phyloP scores from a whole-genome alignment of 2,329 filamentous ascomycete species.

The Fusarium clavum region DNA sequence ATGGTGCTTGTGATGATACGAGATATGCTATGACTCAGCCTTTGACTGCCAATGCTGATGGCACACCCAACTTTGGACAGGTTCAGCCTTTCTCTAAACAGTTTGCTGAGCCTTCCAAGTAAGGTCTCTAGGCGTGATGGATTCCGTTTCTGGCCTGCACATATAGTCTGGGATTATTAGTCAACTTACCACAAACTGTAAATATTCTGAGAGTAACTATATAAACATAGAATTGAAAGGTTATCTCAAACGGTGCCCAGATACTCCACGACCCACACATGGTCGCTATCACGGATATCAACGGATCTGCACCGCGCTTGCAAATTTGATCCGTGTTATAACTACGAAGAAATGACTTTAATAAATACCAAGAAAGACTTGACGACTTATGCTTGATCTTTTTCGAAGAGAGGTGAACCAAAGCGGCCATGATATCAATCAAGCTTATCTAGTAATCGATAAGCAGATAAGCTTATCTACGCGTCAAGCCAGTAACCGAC shows the following conservation, averaged over 20 bases:
- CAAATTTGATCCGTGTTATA: too few species aligned
- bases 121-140: accelerated
- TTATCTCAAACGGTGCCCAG: too few species aligned
- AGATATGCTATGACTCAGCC: conserved; percentile 66
- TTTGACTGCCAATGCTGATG: conserved; percentile 62
- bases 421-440: too few species aligned
- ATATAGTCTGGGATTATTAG: neutral
- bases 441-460: neutral
- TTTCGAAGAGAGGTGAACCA: too few species aligned
- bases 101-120: conserved; percentile 22
- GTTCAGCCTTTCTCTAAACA: conserved; percentile 39
- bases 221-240: too few species aligned
- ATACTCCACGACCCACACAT: neutral
- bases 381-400: too few species aligned
- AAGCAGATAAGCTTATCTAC: neutral
- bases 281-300: neutral
- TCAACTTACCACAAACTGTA: neutral
- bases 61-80: conserved; percentile 63
- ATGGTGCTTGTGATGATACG: conserved; percentile 64
- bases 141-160: too few species aligned
- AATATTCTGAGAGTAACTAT: too few species aligned
- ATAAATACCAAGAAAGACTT: too few species aligned
- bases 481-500: neutral
- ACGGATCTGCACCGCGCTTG: accelerated
- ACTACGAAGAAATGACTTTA: too few species aligned